Evolutionary conservation across 1,139 yeast genomes (phyloP).

Genomic region (Protomyces arabidopsidicola): DNA sequence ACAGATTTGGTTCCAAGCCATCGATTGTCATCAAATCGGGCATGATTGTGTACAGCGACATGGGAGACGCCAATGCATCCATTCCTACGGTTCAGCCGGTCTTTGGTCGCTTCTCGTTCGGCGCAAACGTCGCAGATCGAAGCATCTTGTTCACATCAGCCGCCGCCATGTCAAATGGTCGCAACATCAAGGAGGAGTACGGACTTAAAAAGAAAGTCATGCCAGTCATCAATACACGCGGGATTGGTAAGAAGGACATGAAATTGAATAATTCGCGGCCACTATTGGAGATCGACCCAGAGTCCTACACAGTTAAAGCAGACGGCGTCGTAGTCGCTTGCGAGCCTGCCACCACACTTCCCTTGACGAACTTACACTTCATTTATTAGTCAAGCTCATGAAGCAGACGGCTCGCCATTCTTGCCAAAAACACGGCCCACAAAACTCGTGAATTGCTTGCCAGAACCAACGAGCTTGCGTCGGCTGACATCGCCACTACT

Average conservation of each 20-base stretch:
- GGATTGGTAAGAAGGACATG: slow-evolving; percentile 29
- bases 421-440: slow-evolving; percentile 20
- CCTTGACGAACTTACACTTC: slow-evolving; percentile 26
- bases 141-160: slow-evolving; percentile 26
- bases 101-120: slow-evolving; percentile 28
- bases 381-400: slow-evolving; percentile 2
- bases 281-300: slow-evolving; percentile 28
- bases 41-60: slow-evolving; percentile 26
- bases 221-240: slow-evolving; percentile 23
- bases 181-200: slow-evolving; percentile 11
- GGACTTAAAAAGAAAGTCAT: slow-evolving; percentile 27
- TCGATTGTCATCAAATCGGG: slow-evolving; percentile 28
- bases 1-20: slow-evolving; percentile 25
- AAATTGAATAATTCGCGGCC: slow-evolving; percentile 25
- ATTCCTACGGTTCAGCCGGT: slow-evolving; percentile 30
- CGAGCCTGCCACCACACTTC: slow-evolving; percentile 27
- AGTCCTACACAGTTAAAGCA: slow-evolving; percentile 27
- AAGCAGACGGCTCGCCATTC: not conserved
- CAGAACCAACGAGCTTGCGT: slow-evolving; percentile 6
- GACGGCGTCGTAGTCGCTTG: slow-evolving; percentile 21
- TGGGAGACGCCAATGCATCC: slow-evolving; percentile 30
- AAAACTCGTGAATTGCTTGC: slow-evolving; percentile 10
- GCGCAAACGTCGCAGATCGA: slow-evolving; percentile 23
- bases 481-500: slow-evolving; percentile 4
- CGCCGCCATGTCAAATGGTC: slow-evolving; percentile 24